Evolutionary conservation across 495 filamentous ascomycete species (phyloP).

Genomic region (Choiromyces venosus): DNA sequence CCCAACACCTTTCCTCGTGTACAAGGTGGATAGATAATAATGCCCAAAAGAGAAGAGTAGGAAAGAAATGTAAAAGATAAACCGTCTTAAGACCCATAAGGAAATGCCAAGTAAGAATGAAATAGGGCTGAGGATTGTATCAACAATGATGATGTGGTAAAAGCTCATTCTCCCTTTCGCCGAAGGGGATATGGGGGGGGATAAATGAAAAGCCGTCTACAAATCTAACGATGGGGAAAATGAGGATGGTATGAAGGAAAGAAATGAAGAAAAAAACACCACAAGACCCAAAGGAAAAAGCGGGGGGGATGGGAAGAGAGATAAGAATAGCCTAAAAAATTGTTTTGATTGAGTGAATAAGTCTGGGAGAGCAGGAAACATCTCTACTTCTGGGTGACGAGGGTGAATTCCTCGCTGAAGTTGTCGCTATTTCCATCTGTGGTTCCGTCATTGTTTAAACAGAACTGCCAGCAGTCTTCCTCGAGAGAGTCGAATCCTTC

Average conservation of each 20-base stretch:
- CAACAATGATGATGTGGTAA: neutral
- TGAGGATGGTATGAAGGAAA: neutral
- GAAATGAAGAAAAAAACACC: neutral
- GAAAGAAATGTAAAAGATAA: neutral
- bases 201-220: neutral
- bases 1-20: neutral
- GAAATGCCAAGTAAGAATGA: neutral
- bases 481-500: neutral
- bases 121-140: neutral
- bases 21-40: neutral
- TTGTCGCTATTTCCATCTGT: slow-evolving; percentile 13
- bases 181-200: neutral
- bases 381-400: slow-evolving; percentile 26
- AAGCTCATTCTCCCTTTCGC: neutral
- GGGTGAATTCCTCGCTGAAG: slow-evolving; percentile 31
- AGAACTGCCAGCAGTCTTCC: neutral
- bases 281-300: neutral
- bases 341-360: neutral
- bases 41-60: neutral
- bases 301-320: neutral
- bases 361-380: neutral
- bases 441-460: slow-evolving; percentile 5
- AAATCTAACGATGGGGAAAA: neutral
- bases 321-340: neutral
- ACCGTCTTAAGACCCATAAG: neutral